Conservation (phyloP, 129 eudicot genomes). For the Ambrosia trifida region DNA sequence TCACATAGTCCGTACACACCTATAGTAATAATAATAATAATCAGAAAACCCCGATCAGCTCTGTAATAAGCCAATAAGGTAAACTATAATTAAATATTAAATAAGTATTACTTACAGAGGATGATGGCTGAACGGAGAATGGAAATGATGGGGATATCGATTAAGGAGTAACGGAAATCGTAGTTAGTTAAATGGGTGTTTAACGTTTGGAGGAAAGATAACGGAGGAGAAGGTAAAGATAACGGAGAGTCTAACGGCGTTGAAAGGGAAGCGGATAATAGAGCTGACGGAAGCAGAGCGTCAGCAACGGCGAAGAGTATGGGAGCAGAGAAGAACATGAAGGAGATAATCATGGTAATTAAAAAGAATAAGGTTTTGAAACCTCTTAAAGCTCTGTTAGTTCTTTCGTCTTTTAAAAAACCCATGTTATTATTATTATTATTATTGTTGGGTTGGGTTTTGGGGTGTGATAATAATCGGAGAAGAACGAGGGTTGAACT, state of each 20-base stretch:
- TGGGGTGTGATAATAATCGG: constrained; percentile 5
- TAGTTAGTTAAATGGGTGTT: constrained; percentile 55
- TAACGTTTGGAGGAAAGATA: constrained; percentile 51
- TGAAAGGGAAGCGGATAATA: constrained; percentile 61
- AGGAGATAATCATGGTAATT: constrained; percentile 64
- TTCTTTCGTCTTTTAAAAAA: constrained; percentile 64
- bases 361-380: constrained; percentile 80
- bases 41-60: constrained; percentile 19
- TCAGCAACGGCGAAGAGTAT: constrained; percentile 74
- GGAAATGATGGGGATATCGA: constrained; percentile 85
- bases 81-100: background rate
- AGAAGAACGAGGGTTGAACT: constrained; percentile 15
- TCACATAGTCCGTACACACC: constrained; percentile 96
- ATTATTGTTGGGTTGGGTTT: background rate
- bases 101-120: constrained; percentile 62
- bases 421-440: constrained; percentile 41
- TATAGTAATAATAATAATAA: constrained; percentile 17
- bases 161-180: constrained; percentile 73
- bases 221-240: constrained; percentile 26
- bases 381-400: constrained; percentile 54
- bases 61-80: background rate
- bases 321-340: constrained; percentile 81
- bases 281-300: constrained; percentile 78
- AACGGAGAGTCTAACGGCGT: constrained; percentile 20
- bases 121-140: constrained; percentile 74